phyloP scores from a whole-genome alignment of 352 stramenopile genomes.

The Globisporangium abappressorium region DNA sequence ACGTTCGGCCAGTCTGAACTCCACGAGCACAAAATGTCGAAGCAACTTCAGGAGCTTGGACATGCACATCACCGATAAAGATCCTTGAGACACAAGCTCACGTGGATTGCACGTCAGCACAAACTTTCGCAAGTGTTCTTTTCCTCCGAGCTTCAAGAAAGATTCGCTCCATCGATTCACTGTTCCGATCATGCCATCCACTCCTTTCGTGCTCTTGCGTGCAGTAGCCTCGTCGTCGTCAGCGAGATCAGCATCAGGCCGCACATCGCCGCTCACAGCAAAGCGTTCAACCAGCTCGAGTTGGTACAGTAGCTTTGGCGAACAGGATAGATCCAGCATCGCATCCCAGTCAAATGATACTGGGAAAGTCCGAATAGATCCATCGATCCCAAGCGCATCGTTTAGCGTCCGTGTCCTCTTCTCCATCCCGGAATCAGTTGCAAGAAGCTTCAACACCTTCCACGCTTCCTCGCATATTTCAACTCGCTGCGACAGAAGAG shows the following conservation, averaged over 20 bases:
- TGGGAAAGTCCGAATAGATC: constrained; percentile 44
- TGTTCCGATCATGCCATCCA: constrained; percentile 32
- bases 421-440: constrained; percentile 60
- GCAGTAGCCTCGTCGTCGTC: constrained; percentile 15
- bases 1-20: constrained; percentile 33
- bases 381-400: constrained; percentile 60
- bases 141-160: constrained; percentile 65
- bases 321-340: constrained; percentile 53
- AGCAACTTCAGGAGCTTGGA: constrained; percentile 70
- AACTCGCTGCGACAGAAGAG: constrained; percentile 41
- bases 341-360: constrained; percentile 52
- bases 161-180: constrained; percentile 60
- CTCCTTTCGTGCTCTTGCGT: constrained; percentile 3
- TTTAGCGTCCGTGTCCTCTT: constrained; percentile 72
- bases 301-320: constrained; percentile 67
- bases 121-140: constrained; percentile 49
- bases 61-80: constrained; percentile 60
- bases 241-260: constrained; percentile 11
- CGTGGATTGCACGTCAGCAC: constrained; percentile 36
- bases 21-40: constrained; percentile 63
- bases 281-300: constrained; percentile 65
- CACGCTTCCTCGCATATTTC: constrained; percentile 68
- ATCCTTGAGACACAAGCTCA: constrained; percentile 37
- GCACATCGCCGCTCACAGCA: constrained; percentile 37
- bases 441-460: constrained; percentile 74